Base-by-base conservation (phyloP, 768 basidiomycete genomes). In the Pleurotus pulmonarius region DNA sequence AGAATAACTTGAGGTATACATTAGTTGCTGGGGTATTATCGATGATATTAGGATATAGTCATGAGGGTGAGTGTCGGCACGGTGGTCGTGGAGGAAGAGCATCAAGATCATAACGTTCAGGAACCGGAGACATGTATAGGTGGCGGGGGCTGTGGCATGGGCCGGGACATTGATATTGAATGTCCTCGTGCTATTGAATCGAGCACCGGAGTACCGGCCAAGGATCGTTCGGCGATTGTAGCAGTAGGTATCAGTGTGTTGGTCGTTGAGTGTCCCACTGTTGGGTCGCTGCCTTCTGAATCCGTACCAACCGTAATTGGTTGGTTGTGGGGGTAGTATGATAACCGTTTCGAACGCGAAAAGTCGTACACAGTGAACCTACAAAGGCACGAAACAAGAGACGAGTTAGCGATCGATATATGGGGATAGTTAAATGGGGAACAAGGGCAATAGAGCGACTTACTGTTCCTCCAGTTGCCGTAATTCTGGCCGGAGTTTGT, bases 291-390 rank as follows among this genome's bases (percentile, higher is more conserved):
- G 61, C 66, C 67, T 45, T 75, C 74, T 6, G 73, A 69, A n/a
- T 74, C 69, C 13, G 72, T 72, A 39, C 73, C 73, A 15, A 75
- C 55, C n/a, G 74, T 68, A 26, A 79, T 70, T 18, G 86, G 84
- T 63, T 90, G 85, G 64, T 90, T 91, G 60, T 91, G 87, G 43
- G 90, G 91, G 68, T 96, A 96, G 67, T 97, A 95, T 22, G 93
- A 91, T 68, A 81, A 78, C 47, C 93, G 83, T 61, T 82, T 75
- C 57, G 86, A 85, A 62, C 74, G 78, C 53, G 77, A 78, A 71
- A 90, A 94, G 73, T 98, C 92, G 65, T 95, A 97, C 3, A 90
- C 77, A 45, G 88, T 91, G 71, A 97, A 97, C 66, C 93, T 95
- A 63, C 44, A 47, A 49, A 55, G 25, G 46, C 11, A 34, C 29